phyloP scores from a whole-genome alignment of 495 filamentous ascomycete species.

The Penicillium flavigenum region DNA sequence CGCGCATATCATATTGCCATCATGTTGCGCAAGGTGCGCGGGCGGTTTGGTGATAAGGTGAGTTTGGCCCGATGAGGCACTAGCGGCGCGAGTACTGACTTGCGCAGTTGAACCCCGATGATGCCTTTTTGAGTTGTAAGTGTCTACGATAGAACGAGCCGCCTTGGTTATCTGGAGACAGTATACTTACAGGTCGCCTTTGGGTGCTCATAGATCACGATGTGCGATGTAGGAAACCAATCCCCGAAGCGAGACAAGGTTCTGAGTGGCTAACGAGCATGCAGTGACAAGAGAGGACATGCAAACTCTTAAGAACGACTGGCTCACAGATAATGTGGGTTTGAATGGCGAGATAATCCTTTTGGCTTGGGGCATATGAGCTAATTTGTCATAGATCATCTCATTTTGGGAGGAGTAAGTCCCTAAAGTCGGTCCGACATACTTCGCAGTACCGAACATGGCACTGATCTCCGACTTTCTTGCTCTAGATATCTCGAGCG shows the following conservation, averaged over 20 bases:
- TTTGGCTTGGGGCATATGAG: constrained; percentile 8
- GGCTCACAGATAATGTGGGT: constrained; percentile 96
- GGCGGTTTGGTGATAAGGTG: constrained; percentile 45
- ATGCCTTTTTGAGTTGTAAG: constrained; percentile 72
- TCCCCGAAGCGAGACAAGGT: not conserved
- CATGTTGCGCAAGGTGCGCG: constrained; percentile 47
- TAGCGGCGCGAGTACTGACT: constrained; percentile 10
- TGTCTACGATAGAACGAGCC: constrained; percentile 14
- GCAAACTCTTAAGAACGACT: constrained; percentile 83
- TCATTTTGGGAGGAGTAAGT: constrained; percentile 97
- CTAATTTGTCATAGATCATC: constrained; percentile 53
- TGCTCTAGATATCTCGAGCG: constrained; percentile 76
- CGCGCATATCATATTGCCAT: constrained; percentile 16
- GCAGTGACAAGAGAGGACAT: constrained; percentile 82
- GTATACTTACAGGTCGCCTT: constrained; percentile 17
- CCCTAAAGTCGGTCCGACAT: constrained; percentile 4
- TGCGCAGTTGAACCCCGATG: constrained; percentile 62
- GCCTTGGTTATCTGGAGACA: not conserved
- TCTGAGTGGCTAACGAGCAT: constrained; percentile 16
- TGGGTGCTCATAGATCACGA: constrained; percentile 57
- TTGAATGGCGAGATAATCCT: constrained; percentile 9
- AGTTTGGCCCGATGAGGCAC: constrained; percentile 12
- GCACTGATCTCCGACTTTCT: constrained; percentile 13
- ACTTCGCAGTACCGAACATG: constrained; percentile 4
- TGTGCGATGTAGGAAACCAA: constrained; percentile 57